Evolutionary conservation across 768 basidiomycete species (phyloP), one percentile per base, ranked within the genome.

Genomic region (Antrodiella citrinella): DNA sequence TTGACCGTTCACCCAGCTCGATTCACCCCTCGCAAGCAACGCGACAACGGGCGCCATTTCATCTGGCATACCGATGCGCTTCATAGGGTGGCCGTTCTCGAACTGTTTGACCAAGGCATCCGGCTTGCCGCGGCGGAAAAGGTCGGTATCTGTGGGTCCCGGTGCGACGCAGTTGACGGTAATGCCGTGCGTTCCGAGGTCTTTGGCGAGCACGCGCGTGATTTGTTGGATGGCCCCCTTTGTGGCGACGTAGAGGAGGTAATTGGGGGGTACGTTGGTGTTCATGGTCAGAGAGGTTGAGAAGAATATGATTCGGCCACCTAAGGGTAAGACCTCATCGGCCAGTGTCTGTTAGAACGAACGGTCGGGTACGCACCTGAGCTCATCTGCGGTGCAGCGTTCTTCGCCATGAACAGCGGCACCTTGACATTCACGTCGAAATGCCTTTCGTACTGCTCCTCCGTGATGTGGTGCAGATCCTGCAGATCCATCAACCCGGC

Each of bases 171-270:
- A 70, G 62, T 80, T 80, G 44, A 78, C 77, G 0, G 74, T 78
- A 52, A 79, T 69, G 11, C 73, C 73, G 20, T 63, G 60, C 5
- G 60, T 53, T 4, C 74, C 76, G 12, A 78, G 65, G 53, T 79
- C 76, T 47, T 78, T 78, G 1, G 77, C 72, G 15, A 80, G 69
- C n/a, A 77, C 72, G 13, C 77, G 70, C 20, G 72, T 65, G 23
- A 78, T 68, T 52, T 79, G 77, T 57, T 79, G 76, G 46, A 80
- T 67, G 4, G 78, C 77, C 21, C 75, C 77, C 59, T 79, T 77
- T 1, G 75, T 70, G 26, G 73, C 75, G 50, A 72, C 66, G 62
- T 78, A 79, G 44, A 71, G 61, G 7, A 78, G 66, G 3, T 69
- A 67, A 45, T 72, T 71, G 0, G 77, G 70, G 4, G 65, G 62